These are phyloP conservation scores for Lagerstroemia fauriei DNA, from an alignment of 441 rosid species.

Conservation along the genomic window DNA sequence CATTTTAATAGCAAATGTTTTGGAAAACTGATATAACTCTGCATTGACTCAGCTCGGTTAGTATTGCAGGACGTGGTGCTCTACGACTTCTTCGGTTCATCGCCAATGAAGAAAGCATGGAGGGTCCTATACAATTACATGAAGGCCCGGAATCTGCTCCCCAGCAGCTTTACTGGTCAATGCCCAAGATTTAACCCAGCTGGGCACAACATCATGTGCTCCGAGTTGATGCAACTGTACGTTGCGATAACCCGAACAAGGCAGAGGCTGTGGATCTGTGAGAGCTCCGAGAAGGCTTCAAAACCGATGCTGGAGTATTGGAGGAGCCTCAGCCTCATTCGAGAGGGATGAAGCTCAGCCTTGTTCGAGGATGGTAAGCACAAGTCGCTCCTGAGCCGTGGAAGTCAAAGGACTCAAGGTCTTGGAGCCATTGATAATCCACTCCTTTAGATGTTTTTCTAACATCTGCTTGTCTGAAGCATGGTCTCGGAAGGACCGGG, in stretches of 20 bases:
- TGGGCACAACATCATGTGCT: constrained; percentile 48
- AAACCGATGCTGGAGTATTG: constrained; percentile 52
- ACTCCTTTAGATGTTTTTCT: too few relatives aligned
- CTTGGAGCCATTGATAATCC: too few relatives aligned
- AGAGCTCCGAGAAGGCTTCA: constrained; percentile 37
- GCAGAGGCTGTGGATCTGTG: constrained; percentile 58
- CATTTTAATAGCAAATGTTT: too few relatives aligned
- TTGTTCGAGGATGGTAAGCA: too few relatives aligned
- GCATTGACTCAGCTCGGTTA: background rate
- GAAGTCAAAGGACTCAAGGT: too few relatives aligned
- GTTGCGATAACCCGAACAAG: constrained; percentile 59
- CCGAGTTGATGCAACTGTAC: constrained; percentile 62
- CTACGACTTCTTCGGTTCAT: constrained; percentile 54
- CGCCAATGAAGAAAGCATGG: constrained; percentile 51
- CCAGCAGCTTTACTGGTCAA: constrained; percentile 20
- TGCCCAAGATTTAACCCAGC: constrained; percentile 38
- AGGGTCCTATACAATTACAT: constrained; percentile 50
- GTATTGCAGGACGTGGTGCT: constrained; percentile 49
- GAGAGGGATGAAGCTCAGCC: constrained; percentile 5
- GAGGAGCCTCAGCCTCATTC: constrained; percentile 44
- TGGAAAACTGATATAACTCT: too few relatives aligned
- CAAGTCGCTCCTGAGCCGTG: too few relatives aligned
- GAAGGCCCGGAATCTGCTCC: constrained; percentile 44
- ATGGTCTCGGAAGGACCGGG: too few relatives aligned
- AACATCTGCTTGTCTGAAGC: too few relatives aligned